These are phyloP conservation scores for Dioscorea cayenensis DNA, from an alignment of 116 monocot genomes.

Conservation along the genomic window DNA sequence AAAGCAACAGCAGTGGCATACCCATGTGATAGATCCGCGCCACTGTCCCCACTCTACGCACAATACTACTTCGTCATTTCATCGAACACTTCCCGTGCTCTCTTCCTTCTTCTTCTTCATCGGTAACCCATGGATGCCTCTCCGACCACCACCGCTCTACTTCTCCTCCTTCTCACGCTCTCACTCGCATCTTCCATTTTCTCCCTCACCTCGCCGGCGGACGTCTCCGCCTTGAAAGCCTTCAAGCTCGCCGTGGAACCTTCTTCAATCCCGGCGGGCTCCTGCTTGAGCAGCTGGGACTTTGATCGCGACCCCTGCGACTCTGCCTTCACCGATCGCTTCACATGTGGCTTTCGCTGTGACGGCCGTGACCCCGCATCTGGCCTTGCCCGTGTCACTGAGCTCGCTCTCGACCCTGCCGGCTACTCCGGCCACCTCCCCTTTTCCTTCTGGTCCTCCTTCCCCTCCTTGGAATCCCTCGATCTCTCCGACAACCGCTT, in stretches of 20 bases:
- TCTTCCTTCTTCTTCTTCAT: too few species aligned
- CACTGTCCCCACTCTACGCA: too few species aligned
- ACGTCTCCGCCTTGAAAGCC: conserved; percentile 30
- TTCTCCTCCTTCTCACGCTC: not conserved
- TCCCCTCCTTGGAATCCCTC: conserved; percentile 43
- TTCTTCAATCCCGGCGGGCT: conserved; percentile 32
- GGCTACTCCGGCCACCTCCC: conserved; percentile 50
- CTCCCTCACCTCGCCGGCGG: conserved; percentile 37
- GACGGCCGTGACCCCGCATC: conserved; percentile 12
- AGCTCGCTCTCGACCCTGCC: conserved; percentile 56
- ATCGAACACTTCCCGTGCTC: too few species aligned
- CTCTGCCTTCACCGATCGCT: conserved; percentile 36
- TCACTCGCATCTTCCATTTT: not conserved
- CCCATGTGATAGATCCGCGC: not conserved
- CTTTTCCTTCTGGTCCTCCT: conserved; percentile 36
- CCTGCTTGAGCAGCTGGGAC: conserved; percentile 73
- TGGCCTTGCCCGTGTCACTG: conserved; percentile 43
- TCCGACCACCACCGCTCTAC: too few species aligned
- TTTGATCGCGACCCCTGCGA: conserved; percentile 66
- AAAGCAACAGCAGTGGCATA: too few species aligned
- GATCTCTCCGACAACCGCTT: conserved; percentile 45
- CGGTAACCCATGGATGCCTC: too few species aligned
- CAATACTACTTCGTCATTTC: too few species aligned
- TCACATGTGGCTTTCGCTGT: conserved; percentile 69
- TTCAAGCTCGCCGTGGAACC: conserved; percentile 26